Evolutionary conservation across 129 eudicot species (phyloP), one percentile per base, ranked within the genome.

Genomic region (Calendula officinalis): DNA sequence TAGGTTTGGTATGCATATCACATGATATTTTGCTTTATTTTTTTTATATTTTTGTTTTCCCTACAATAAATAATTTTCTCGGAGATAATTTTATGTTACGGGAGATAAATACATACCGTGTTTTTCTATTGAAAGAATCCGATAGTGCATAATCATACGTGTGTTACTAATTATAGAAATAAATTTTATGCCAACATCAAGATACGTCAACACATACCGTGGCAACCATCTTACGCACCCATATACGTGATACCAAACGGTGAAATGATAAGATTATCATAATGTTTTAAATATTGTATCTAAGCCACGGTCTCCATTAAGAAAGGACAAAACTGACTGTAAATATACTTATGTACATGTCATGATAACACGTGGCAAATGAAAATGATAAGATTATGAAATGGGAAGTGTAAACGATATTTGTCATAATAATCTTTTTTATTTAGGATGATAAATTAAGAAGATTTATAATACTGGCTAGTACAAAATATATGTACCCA

Each of bases 21-120:
- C 51, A 58, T 46, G 63, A 76, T 76, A 59, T 67, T 60, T 58
- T 63, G 22, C 15, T 67, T 10, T 43, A 46, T 39, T 43, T 40
- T 17, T 42, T 33, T 7, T 34, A 15, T 34, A 14, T 62, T 59
- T 8, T 34, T 16, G 12, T 22, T 22, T 38, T 57, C 5, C 1
- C 17, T 8, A 3, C 8, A 51, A 39, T 3, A 67, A 39, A 5
- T 5, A 33, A 11, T 17, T 35, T 46, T 37, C 36, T 15, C 34
- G 35, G 22, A 64, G 64, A 33, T 45, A 1, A 54, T 57, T 72
- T 44, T 44, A 52, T 51, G 38, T 58, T 66, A 52, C 41, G 33
- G 9, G 2, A 63, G 64, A 22, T 38, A n/a, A 47, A 43, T 42
- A 33, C 30, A 8, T 35, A 55, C 9, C 4, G 5, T 34, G 37